These are phyloP conservation scores for Cladosporium sphaerospermum DNA, from an alignment of 2,329 filamentous ascomycete genomes.

Conservation along the genomic window DNA sequence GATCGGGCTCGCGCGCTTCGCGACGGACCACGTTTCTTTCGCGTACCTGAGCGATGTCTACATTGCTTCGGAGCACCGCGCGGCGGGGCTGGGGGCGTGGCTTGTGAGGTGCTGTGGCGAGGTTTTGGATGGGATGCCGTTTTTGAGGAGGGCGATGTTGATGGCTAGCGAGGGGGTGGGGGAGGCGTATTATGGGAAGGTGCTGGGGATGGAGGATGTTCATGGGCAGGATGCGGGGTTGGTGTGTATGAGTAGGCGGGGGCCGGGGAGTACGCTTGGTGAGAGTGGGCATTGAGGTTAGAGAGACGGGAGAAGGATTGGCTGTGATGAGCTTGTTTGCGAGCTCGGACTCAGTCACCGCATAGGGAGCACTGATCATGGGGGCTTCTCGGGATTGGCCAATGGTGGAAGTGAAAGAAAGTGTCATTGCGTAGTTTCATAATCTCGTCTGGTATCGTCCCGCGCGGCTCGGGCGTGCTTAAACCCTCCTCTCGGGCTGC, in stretches of 20 bases:
- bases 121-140: constrained; percentile 17
- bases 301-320: too few species aligned
- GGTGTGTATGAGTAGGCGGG: constrained; percentile 14
- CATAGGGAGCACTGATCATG: too few species aligned
- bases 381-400: too few species aligned
- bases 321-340: too few species aligned
- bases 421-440: too few species aligned
- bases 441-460: too few species aligned
- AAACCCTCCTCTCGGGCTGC: constrained; percentile 8
- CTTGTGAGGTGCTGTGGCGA: constrained; percentile 20
- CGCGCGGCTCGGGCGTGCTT: background rate
- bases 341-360: too few species aligned
- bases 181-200: constrained; percentile 19
- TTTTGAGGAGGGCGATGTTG: constrained; percentile 19
- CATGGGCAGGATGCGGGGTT: constrained; percentile 11
- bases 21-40: constrained; percentile 24
- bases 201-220: constrained; percentile 19
- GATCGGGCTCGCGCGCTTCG: constrained; percentile 24
- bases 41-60: constrained; percentile 26
- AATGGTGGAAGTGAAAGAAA: too few species aligned
- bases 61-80: constrained; percentile 16
- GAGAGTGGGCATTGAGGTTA: background rate
- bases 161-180: constrained; percentile 16
- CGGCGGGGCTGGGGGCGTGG: constrained; percentile 21
- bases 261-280: constrained; percentile 1